Evolutionary conservation across 148 eudicot species (phyloP).

Genomic region (Oxyria digyna): DNA sequence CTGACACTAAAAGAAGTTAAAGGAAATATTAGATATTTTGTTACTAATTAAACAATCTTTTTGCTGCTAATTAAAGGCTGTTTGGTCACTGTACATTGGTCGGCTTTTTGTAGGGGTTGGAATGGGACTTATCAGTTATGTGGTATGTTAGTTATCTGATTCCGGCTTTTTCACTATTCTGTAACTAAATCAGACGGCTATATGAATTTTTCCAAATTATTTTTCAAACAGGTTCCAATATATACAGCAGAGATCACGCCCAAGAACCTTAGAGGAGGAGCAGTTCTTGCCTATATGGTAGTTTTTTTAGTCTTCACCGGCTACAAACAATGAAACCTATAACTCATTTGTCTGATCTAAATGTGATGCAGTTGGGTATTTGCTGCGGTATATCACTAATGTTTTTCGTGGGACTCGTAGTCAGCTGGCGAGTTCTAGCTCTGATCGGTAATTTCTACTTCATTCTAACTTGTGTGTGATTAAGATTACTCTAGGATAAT

Average conservation of each 20-base stretch:
- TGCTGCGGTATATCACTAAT: slow-evolving; percentile 25
- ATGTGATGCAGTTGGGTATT: slow-evolving; percentile 20
- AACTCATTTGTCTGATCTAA: background rate
- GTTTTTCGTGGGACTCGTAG: slow-evolving; percentile 25
- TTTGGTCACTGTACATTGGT: too few species aligned
- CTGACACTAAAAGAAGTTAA: too few species aligned
- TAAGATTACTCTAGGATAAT: background rate
- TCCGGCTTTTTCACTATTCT: too few species aligned
- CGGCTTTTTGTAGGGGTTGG: too few species aligned
- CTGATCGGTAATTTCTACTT: slow-evolving; percentile 21
- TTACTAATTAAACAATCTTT: too few species aligned
- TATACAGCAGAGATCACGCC: slow-evolving; percentile 24
- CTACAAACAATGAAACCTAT: background rate
- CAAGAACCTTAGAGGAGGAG: slow-evolving; percentile 20
- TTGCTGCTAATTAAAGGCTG: too few species aligned
- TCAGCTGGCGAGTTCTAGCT: slow-evolving; percentile 35
- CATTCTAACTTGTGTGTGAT: background rate
- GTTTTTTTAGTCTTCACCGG: background rate
- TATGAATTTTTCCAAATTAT: too few species aligned
- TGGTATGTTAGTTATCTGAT: too few species aligned
- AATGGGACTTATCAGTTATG: too few species aligned
- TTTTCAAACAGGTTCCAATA: slow-evolving; percentile 13
- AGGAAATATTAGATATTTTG: too few species aligned
- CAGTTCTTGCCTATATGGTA: slow-evolving; percentile 17
- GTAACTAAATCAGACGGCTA: too few species aligned